Evolutionary conservation across 495 filamentous ascomycete genomes (phyloP), one percentile per base, ranked within the genome.

Genomic region (Penicillium robsamsonii): DNA sequence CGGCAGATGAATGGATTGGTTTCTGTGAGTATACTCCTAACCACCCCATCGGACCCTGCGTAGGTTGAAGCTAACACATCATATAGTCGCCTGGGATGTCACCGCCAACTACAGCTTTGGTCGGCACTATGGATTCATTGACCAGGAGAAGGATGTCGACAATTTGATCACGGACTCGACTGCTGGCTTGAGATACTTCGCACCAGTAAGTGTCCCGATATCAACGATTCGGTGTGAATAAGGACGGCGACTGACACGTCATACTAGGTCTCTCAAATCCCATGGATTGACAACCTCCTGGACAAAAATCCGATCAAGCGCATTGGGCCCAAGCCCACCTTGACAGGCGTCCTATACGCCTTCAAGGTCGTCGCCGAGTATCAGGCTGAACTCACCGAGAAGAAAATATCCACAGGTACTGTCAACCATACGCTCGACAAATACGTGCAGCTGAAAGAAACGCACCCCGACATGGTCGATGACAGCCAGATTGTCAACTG

Each of bases 261-360:
- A 11, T 12, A 33, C 8, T 42, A 67, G 61, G 55, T 79, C 30
- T 74, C 74, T 17, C 79, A 83, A 66, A 71, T 78, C 40, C 77
- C 79, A 15, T 66, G 71, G 53, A 58, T 81, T 10, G 79, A 83
- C 56, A 58, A 69, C 3, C 15, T 82, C 30, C 64, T 79, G 15
- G 64, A 74, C 46, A 80, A 82, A 48, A 82, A 81, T 57, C 74
- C 74, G 1, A 60, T 83, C 51, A 60, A 55, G 46, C 60, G 60
- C 4, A 55, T 65, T 12, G 63, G 63, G 12, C 63, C 63, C 18
- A 64, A 64, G 44, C 59, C 63, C n/a, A 63, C 63, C 10, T 53
- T 64, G 11, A 64, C 59, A 22, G 62, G 62, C 0, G 59, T 64
- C 6, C 40, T 64, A 5, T 64, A 64, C 15, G 62, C 62, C 37